Base-by-base conservation (phyloP, 225 moss, liverwort and hornwort genomes). In the Sphagnum contortum region DNA sequence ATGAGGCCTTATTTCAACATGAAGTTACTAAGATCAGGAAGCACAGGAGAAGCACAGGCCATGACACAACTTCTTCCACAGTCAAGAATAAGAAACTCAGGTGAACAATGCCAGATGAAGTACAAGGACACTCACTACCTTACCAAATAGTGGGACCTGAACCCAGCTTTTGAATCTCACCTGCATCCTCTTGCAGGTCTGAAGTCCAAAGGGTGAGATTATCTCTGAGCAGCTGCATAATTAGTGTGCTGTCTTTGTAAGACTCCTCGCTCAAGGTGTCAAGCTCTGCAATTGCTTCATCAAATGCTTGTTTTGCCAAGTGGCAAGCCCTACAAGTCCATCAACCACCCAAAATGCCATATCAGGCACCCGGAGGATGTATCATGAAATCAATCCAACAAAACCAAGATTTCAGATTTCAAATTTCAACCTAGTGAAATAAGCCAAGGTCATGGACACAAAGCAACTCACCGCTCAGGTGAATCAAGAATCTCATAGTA, bases 171-270 rank as follows among this genome's bases (percentile, higher is more conserved):
- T 8, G n/a, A 57, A 71, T 44, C 61, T 47, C 59, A 76, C 76
- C 76, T 74, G 51, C 80, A 66, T 76, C 80, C 45, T 80, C 80
- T 77, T 84, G 84, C 4, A 84, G 80, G 64, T 84, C 84, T 14
- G 84, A 84, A 59, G 84, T 84, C 84, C 84, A 84, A 9, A 84
- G 80, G 48, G 84, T 84, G 60, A 84, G 73, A 48, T 84, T 84
- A 58, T 84, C 84, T 71, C 84, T 80, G 68, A 84, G 80, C 64
- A 84, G 69, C 71, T 84, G 84, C 84, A 84, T 84, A 57, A 84
- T 84, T 66, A 84, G 62, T 3, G 84, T 84, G 68, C 84, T 84
- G 75, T 84, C 80, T 58, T 84, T 84, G 69, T 84, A 84, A 2
- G 84, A 84, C 64, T 84, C 84, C 69, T 84, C 84, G 49, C 84